These are phyloP conservation scores for Saturnispora sanitii DNA, from an alignment of 805 yeast species.

Conservation along the genomic window DNA sequence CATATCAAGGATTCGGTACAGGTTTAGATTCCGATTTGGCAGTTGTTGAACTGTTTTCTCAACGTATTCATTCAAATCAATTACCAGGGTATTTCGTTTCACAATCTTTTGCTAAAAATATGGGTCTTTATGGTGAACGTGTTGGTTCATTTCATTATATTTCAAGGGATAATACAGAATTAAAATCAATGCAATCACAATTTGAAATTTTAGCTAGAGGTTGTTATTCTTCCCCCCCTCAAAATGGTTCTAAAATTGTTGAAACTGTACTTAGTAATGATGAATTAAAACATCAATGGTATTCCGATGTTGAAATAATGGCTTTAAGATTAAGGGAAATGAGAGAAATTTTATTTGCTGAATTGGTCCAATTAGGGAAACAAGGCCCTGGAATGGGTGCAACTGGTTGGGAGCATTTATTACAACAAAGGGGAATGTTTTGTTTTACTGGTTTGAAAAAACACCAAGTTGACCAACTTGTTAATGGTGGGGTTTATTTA, in stretches of 20 bases:
- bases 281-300: conserved; percentile 63
- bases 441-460: conserved; percentile 75
- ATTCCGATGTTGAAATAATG: conserved; percentile 67
- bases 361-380: conserved; percentile 32
- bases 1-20: conserved; percentile 91
- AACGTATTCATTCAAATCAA: conserved; percentile 38
- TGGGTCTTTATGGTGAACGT: conserved; percentile 94
- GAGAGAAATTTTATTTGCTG: conserved; percentile 53
- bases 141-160: conserved; percentile 70
- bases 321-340: conserved; percentile 68
- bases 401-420: conserved; percentile 78
- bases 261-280: conserved; percentile 59
- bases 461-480: conserved; percentile 60
- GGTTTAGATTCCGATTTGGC: conserved; percentile 68
- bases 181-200: conserved; percentile 46
- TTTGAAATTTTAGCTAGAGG: conserved; percentile 78
- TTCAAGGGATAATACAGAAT: conserved; percentile 45
- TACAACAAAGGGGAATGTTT: conserved; percentile 93
- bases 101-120: conserved; percentile 90
- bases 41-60: conserved; percentile 33
- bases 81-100: conserved; percentile 51
- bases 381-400: conserved; percentile 30
- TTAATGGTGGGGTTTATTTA: conserved; percentile 67
- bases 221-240: conserved; percentile 87
- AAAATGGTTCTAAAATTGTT: conserved; percentile 87